Evolutionary conservation across 257 asterid species (phyloP).

Genomic region (Penstemon davidsonii): DNA sequence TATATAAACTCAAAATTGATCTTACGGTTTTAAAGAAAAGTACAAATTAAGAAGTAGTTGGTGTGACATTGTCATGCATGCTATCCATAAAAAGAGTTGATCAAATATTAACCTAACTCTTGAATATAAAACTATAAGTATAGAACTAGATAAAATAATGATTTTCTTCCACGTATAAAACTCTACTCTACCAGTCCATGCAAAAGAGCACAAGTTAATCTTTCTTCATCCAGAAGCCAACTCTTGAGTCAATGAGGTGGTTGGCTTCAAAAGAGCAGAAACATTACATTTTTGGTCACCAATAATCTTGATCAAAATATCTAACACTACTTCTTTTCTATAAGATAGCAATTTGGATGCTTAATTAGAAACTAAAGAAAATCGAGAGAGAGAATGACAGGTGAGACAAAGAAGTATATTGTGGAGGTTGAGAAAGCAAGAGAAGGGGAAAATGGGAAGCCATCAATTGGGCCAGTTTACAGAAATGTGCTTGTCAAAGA

Average conservation of each 20-base stretch:
- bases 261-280: conserved; percentile 28
- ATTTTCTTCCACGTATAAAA: not conserved
- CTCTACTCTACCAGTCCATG: not conserved
- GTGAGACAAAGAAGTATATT: conserved; percentile 39
- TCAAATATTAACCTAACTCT: conserved; percentile 8
- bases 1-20: too few relatives aligned
- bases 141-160: not conserved
- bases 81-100: not conserved
- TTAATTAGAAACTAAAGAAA: not conserved
- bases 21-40: too few relatives aligned
- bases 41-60: too few relatives aligned
- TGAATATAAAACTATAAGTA: too few relatives aligned
- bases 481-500: conserved; percentile 55
- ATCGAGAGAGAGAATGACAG: conserved; percentile 25
- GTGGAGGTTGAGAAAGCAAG: conserved; percentile 61
- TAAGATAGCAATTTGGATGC: conserved; percentile 27
- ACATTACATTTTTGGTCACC: conserved; percentile 43
- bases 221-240: conserved; percentile 20
- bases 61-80: too few relatives aligned
- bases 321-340: not conserved
- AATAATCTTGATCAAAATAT: conserved; percentile 27
- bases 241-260: conserved; percentile 36
- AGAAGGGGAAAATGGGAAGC: conserved; percentile 56
- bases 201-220: not conserved
- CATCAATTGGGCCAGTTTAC: conserved; percentile 69